Base-by-base conservation (phyloP, 1,284 basidiomycete genomes). In the Pholiota adiposa region DNA sequence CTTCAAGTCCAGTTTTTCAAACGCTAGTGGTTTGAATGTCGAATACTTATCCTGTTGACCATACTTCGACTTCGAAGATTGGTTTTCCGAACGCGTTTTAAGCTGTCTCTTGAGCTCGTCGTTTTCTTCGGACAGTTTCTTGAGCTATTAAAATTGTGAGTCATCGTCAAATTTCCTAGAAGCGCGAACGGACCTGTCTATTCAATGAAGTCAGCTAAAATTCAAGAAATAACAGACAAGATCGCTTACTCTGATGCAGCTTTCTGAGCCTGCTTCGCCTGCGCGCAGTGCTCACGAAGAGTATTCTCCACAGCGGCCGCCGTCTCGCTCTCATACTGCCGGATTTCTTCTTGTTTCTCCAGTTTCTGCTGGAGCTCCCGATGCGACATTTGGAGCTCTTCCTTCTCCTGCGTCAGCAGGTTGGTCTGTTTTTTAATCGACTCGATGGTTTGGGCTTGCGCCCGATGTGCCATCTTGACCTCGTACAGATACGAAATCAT, bases 401-500 rank as follows among this genome's bases (percentile, higher is more conserved):
- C 70, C 62, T 77, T 78, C 61, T 77, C 75, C 36, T 56, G 36
- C 58, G 69, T 68, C 56, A 76, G 60, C 27, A 68, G 63, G 12
- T 44, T 63, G 27, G 74, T 59, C 54, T 75, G 63, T 40, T 65
- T 65, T 33, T 68, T 66, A 40, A 71, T 44, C 40, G 64, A 61
- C 18, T 72, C 71, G 40, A 69, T 64, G 2, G 63, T 63, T 25
- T 66, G 64, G 46, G 69, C 72, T 52, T 74, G 66, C 5, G 63
- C 53, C 41, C 72, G 67, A 56, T 76, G 60, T 19, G 63, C 70
- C 27, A 67, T 68, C 67, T 77, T 80, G 23, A 78, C 67, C 16
- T 80, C 75, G 59, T 71, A 77, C 38, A 80, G 67, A 61, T 80
- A 81, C 2, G 68, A 65, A 18, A 82, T 65, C 71, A 83, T 74